Evolutionary conservation across 345 rosid species (phyloP).

Genomic region (Boechera divaricarpa): DNA sequence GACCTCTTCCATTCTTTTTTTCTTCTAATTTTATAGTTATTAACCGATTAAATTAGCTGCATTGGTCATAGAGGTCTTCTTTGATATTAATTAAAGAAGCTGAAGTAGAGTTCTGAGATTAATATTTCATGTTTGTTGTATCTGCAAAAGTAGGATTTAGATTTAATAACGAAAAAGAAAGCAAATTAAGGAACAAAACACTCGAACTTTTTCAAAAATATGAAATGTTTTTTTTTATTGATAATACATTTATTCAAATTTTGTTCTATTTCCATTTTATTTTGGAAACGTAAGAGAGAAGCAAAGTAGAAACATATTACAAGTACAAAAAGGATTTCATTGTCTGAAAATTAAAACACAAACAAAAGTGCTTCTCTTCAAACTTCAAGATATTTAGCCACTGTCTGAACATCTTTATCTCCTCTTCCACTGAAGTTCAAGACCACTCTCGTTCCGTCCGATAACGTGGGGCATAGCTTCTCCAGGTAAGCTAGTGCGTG

Average conservation of each 20-base stretch:
- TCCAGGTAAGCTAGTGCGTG: conserved; percentile 84
- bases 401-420: conserved; percentile 94
- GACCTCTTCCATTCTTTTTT: not conserved
- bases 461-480: conserved; percentile 82
- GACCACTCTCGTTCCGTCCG: conserved; percentile 66
- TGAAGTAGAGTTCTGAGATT: not conserved
- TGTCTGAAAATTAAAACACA: conserved; percentile 5
- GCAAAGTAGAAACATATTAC: conserved; percentile 25
- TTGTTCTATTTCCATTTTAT: not conserved
- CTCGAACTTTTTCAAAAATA: not conserved
- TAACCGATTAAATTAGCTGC: no score
- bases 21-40: not conserved
- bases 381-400: conserved; percentile 65
- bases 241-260: conserved; percentile 24
- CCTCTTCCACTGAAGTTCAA: conserved; percentile 97
- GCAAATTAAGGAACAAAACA: not conserved
- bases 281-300: conserved; percentile 13
- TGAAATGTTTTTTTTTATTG: not conserved
- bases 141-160: not conserved
- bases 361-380: conserved; percentile 30
- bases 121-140: not conserved
- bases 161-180: not conserved
- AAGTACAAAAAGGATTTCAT: conserved; percentile 29
- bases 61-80: no score
- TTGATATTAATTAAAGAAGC: not conserved